A percentile compares a stretch with the other conserved stretches of the same genome.
Evolutionary conservation across 2,329 filamentous ascomycete genomes (phyloP).

Genomic region (Paecilomyces variotii): DNA sequence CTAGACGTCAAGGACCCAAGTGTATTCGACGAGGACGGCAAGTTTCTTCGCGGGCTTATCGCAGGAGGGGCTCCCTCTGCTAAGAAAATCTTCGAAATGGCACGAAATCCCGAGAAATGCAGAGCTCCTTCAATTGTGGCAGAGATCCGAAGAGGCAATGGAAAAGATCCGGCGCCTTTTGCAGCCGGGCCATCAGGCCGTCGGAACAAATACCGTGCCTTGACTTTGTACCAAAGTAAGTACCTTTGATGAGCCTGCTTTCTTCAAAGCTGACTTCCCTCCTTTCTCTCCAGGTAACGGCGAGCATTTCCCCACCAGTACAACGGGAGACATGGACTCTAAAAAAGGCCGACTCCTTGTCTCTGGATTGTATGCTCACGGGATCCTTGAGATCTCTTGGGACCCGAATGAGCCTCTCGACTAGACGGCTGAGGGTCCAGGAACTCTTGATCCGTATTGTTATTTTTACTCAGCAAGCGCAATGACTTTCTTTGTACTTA

Average conservation of each 20-base stretch:
- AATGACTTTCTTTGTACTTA: neutral
- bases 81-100: slow-evolving; percentile 7
- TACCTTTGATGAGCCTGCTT: neutral
- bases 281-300: slow-evolving; percentile 8
- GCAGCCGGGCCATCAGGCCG: slow-evolving; percentile 6
- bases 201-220: slow-evolving; percentile 5
- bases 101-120: slow-evolving; percentile 6
- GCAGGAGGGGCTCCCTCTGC: slow-evolving; percentile 7
- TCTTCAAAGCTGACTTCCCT: neutral
- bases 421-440: neutral
- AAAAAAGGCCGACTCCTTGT: slow-evolving; percentile 10
- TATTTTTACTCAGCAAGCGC: neutral
- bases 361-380: slow-evolving; percentile 9
- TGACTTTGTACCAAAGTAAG: slow-evolving; percentile 10
- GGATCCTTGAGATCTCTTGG: slow-evolving; percentile 11
- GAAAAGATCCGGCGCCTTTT: slow-evolving; percentile 9
- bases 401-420: slow-evolving; percentile 6
- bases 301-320: slow-evolving; percentile 7
- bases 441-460: neutral
- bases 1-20: slow-evolving; percentile 7
- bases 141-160: slow-evolving; percentile 10
- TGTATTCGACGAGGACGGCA: slow-evolving; percentile 8
- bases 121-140: slow-evolving; percentile 10
- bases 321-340: slow-evolving; percentile 9
- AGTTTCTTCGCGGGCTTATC: slow-evolving; percentile 10